These are phyloP conservation scores for Phragmites australis DNA, from an alignment of 176 grass and related monocot genomes.

Conservation along the genomic window DNA sequence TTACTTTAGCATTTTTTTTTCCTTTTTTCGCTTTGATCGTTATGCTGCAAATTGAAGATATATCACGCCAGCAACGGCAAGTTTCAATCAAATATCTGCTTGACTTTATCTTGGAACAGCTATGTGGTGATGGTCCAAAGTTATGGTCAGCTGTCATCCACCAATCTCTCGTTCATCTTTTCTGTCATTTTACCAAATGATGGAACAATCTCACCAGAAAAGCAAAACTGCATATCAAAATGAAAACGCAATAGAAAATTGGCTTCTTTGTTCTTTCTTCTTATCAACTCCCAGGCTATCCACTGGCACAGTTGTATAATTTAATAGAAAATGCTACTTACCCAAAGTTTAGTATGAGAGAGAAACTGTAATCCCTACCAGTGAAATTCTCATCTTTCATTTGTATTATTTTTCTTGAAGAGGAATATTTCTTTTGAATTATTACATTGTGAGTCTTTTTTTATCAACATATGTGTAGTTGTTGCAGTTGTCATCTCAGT, in stretches of 20 bases:
- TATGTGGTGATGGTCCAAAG: conserved; percentile 1
- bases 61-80: neutral
- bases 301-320: neutral
- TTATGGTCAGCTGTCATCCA: neutral
- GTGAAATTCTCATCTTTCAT: neutral
- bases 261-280: no score
- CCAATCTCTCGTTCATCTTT: neutral
- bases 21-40: neutral
- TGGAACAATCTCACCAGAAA: neutral
- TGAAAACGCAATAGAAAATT: neutral
- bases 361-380: neutral
- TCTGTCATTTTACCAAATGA: neutral
- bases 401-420: neutral
- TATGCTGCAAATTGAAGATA: neutral
- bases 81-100: neutral
- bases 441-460: neutral
- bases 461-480: neutral
- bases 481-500: neutral
- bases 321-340: neutral
- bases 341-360: neutral
- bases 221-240: neutral
- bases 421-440: neutral
- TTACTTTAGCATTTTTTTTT: neutral
- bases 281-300: neutral
- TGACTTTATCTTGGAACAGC: neutral